Conservation (phyloP, 768 basidiomycete genomes). For the Atractiella rhizophila region DNA sequence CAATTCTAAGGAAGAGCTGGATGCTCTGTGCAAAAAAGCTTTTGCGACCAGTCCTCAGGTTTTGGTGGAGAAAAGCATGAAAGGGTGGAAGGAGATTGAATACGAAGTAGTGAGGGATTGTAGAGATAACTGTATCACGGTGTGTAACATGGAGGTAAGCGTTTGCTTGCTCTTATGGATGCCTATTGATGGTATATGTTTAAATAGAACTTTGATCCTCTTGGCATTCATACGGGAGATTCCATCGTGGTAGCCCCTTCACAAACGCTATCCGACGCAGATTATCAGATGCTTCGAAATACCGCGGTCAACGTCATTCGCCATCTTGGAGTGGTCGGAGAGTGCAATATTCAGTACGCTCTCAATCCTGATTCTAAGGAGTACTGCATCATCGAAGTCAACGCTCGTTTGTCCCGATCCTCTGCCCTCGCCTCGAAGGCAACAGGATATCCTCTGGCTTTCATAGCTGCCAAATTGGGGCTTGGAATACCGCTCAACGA, state of each 20-base stretch:
- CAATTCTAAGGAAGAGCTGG: constrained; percentile 70
- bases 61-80: constrained; percentile 97
- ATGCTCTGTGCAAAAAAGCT: constrained; percentile 69
- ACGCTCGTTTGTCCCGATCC: constrained; percentile 91
- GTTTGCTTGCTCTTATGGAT: neutral
- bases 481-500: constrained; percentile 91
- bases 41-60: constrained; percentile 96
- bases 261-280: constrained; percentile 93
- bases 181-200: neutral
- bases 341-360: constrained; percentile 98
- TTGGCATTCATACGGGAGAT: constrained; percentile 95
- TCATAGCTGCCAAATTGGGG: constrained; percentile 93
- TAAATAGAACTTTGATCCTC: constrained; percentile 80
- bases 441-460: constrained; percentile 90
- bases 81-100: constrained; percentile 99
- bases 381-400: constrained; percentile 97
- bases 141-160: constrained; percentile 98
- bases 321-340: constrained; percentile 90
- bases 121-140: constrained; percentile 92
- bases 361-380: constrained; percentile 82
- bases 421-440: constrained; percentile 96
- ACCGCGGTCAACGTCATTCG: constrained; percentile 96
- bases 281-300: constrained; percentile 96
- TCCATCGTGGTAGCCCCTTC: constrained; percentile 96
- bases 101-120: constrained; percentile 97